phyloP scores from a whole-genome alignment of 768 basidiomycete species.

The Psilocybe tampanensis region DNA sequence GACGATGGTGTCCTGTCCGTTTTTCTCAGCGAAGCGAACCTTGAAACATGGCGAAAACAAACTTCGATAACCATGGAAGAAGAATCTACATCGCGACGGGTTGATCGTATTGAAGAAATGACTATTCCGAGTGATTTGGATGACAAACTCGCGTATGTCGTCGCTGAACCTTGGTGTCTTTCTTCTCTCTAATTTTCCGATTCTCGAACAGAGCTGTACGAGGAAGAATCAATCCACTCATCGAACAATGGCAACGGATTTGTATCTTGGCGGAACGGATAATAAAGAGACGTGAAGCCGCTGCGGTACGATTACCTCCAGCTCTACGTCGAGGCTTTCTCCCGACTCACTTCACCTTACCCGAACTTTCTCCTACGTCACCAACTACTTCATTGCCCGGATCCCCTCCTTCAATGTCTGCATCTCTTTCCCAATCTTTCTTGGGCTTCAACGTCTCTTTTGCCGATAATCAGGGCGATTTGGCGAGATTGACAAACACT shows the following conservation, averaged over 20 bases:
- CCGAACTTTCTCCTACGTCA: conserved; percentile 41
- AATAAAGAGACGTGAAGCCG: conserved; percentile 88
- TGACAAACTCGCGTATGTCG: conserved; percentile 76
- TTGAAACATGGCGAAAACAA: conserved; percentile 88
- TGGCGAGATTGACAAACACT: conserved; percentile 82
- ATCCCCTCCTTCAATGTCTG: conserved; percentile 35
- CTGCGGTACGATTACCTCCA: conserved; percentile 79
- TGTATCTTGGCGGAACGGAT: conserved; percentile 86
- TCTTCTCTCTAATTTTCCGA: background rate
- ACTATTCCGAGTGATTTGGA: conserved; percentile 90
- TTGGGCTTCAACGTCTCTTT: conserved; percentile 26
- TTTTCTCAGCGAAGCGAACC: conserved; percentile 82
- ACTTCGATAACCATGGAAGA: conserved; percentile 80
- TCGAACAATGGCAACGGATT: conserved; percentile 92
- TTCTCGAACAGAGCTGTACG: conserved; percentile 62
- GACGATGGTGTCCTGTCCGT: conserved; percentile 82
- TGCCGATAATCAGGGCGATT: conserved; percentile 66
- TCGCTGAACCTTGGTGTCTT: background rate
- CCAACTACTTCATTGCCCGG: conserved; percentile 37
- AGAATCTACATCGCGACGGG: conserved; percentile 78
- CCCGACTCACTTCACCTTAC: conserved; percentile 71
- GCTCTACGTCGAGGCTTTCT: conserved; percentile 64
- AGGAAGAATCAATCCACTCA: conserved; percentile 69
- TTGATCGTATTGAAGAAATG: conserved; percentile 88
- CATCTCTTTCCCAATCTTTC: conserved; percentile 31